phyloP scores from a whole-genome alignment of 2,329 filamentous ascomycete species.

The Fusarium sp. region DNA sequence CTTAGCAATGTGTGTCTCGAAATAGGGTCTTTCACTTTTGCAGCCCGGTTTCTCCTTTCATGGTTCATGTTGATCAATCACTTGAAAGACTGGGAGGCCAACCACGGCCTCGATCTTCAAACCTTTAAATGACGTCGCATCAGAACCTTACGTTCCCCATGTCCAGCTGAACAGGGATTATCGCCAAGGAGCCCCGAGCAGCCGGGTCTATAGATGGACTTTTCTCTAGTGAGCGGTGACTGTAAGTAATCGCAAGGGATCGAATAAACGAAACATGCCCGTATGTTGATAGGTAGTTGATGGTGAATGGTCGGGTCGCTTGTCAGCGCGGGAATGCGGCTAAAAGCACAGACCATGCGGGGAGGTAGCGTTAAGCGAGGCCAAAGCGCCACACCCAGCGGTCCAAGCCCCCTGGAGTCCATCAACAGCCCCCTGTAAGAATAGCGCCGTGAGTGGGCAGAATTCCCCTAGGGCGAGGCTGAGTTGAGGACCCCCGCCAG shows the following conservation, averaged over 20 bases:
- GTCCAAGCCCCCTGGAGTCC: conserved; percentile 21
- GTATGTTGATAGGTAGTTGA: neutral
- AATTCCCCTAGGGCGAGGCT: conserved; percentile 40
- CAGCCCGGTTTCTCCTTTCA: conserved; percentile 11
- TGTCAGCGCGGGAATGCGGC: conserved; percentile 40
- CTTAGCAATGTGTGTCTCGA: conserved; percentile 19
- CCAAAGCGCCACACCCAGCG: conserved; percentile 10
- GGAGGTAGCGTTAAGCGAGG: conserved; percentile 4
- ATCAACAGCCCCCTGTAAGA: conserved; percentile 16
- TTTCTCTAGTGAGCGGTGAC: conserved; percentile 17
- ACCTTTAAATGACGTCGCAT: conserved; percentile 24
- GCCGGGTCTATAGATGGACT: conserved; percentile 10
- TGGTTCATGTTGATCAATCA: conserved; percentile 13
- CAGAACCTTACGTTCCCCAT: conserved; percentile 35
- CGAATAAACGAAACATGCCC: neutral
- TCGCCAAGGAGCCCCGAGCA: conserved; percentile 28
- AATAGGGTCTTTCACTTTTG: neutral
- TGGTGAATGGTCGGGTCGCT: conserved; percentile 27
- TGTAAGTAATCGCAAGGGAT: conserved; percentile 12
- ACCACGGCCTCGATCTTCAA: conserved; percentile 7
- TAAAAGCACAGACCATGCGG: conserved; percentile 37
- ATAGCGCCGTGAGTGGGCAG: conserved; percentile 33
- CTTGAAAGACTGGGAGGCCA: conserved; percentile 25
- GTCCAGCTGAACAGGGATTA: conserved; percentile 43
- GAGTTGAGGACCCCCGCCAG: conserved; percentile 34